Percentiles rank a stretch among this genome's conserved stretches.
phyloP scores from a whole-genome alignment of 1,284 basidiomycete genomes.

The Stygiomarasmius scandens region DNA sequence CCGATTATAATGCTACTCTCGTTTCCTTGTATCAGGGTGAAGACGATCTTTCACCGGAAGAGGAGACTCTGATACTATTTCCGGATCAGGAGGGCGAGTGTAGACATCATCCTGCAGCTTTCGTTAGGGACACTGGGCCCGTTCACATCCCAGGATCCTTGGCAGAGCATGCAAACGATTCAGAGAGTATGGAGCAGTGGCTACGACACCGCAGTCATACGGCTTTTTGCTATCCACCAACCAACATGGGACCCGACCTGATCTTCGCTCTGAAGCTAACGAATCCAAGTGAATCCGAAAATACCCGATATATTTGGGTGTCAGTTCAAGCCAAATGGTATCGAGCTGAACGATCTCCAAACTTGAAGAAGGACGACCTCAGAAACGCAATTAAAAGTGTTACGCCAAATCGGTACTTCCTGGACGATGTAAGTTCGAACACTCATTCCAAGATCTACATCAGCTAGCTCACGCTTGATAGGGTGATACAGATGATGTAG shows the following conservation, averaged over 20 bases:
- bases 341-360: background rate
- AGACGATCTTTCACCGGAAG: background rate
- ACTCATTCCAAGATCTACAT: too few relatives aligned
- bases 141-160: background rate
- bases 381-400: too few relatives aligned
- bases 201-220: background rate
- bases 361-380: too few relatives aligned
- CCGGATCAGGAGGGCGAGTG: background rate
- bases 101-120: too few relatives aligned
- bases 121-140: too few relatives aligned
- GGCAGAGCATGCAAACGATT: background rate
- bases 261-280: slow-evolving; percentile 5
- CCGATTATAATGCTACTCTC: background rate
- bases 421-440: too few relatives aligned
- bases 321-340: slow-evolving; percentile 4
- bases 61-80: background rate
- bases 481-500: too few relatives aligned
- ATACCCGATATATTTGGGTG: slow-evolving; percentile 1
- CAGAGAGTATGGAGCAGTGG: background rate
- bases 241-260: slow-evolving; percentile 3
- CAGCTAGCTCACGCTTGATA: too few relatives aligned
- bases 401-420: too few relatives aligned
- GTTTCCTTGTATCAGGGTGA: background rate
- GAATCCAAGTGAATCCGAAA: background rate
- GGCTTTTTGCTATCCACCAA: slow-evolving; percentile 4